Percentiles rank a stretch among this genome's conserved stretches.
Conservation (phyloP, 805 yeast genomes). For the Kuraishia capsulata region DNA sequence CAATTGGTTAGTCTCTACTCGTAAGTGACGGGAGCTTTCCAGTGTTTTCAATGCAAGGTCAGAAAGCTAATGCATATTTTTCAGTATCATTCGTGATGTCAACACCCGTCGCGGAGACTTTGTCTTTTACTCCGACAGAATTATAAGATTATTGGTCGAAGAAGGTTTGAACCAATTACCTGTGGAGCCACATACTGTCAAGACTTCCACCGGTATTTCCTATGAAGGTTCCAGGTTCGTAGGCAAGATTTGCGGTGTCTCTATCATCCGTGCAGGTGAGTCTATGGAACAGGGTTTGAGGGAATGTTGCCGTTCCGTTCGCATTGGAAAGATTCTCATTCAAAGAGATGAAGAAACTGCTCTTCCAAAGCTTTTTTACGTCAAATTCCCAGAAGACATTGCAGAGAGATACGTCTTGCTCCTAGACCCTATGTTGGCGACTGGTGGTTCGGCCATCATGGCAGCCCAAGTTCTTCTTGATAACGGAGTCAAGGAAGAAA, state of each 20-base stretch:
- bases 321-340: slow-evolving; percentile 92
- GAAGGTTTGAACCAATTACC: slow-evolving; percentile 94
- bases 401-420: slow-evolving; percentile 80
- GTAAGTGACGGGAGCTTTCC: slow-evolving; percentile 14
- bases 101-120: slow-evolving; percentile 83
- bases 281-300: slow-evolving; percentile 98
- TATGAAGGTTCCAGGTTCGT: slow-evolving; percentile 73
- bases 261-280: slow-evolving; percentile 97
- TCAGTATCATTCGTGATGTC: slow-evolving; percentile 70
- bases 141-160: slow-evolving; percentile 88
- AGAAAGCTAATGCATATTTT: neutral
- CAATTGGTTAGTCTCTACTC: slow-evolving; percentile 84
- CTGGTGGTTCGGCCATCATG: slow-evolving; percentile 97
- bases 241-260: slow-evolving; percentile 96
- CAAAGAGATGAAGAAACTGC: slow-evolving; percentile 99
- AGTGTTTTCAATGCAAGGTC: neutral
- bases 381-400: slow-evolving; percentile 90
- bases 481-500: slow-evolving; percentile 81
- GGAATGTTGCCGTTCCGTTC: slow-evolving; percentile 93
- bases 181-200: slow-evolving; percentile 56
- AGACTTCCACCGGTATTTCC: slow-evolving; percentile 66
- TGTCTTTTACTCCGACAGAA: slow-evolving; percentile 91
- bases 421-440: slow-evolving; percentile 96
- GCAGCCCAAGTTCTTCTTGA: slow-evolving; percentile 85
- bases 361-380: slow-evolving; percentile 82